Evolutionary conservation across 2,329 filamentous ascomycete species (phyloP).

Genomic region (Penicillium sp.): DNA sequence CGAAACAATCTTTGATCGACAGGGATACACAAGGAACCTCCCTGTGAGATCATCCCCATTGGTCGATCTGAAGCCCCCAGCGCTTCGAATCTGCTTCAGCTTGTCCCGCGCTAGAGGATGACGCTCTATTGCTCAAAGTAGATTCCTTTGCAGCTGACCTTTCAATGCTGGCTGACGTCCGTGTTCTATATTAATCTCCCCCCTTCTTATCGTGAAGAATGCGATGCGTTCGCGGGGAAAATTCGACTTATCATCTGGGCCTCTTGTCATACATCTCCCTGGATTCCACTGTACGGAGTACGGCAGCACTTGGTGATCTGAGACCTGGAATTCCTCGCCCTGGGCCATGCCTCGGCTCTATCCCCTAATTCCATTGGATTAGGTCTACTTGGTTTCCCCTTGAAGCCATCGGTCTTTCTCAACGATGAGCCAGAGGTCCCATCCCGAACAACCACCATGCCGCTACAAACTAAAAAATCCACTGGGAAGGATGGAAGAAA

Average conservation of each 20-base stretch:
- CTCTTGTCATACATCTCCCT: conserved; percentile 10
- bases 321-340: conserved; percentile 23
- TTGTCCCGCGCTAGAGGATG: conserved; percentile 4
- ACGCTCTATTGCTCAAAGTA: background rate
- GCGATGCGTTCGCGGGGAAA: conserved; percentile 20
- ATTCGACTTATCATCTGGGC: conserved; percentile 22
- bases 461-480: conserved; percentile 30
- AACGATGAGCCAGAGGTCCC: conserved; percentile 15
- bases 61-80: conserved; percentile 29
- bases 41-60: conserved; percentile 18
- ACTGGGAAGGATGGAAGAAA: conserved; percentile 29
- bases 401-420: conserved; percentile 2
- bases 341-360: conserved; percentile 22
- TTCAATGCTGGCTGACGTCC: conserved; percentile 13
- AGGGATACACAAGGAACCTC: conserved; percentile 19
- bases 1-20: conserved; percentile 6
- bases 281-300: conserved; percentile 20
- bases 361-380: conserved; percentile 7
- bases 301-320: background rate
- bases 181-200: background rate
- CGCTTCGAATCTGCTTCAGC: conserved; percentile 28
- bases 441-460: conserved; percentile 28
- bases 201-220: conserved; percentile 5
- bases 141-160: conserved; percentile 12
- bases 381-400: background rate